Conservation (phyloP, 2,329 filamentous ascomycete genomes). For the Aspergillus pseudotamarii region DNA sequence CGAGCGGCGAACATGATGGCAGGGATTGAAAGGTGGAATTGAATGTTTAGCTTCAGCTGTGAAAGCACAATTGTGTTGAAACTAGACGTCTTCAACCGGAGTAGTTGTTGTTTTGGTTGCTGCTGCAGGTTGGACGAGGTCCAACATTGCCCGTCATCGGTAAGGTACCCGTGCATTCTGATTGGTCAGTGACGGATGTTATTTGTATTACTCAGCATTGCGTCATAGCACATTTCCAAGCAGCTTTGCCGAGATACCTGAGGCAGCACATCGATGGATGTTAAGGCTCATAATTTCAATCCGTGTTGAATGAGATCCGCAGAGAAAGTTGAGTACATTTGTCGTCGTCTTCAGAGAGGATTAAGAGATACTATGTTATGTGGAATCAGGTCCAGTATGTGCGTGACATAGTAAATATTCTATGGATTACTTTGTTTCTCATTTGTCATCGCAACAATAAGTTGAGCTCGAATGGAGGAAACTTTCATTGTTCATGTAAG, state of each 20-base stretch:
- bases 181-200: neutral
- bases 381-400: too few relatives aligned
- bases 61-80: neutral
- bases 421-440: too few relatives aligned
- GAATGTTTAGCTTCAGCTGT: neutral
- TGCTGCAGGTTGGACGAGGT: neutral
- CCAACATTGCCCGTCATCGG: neutral
- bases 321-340: too few relatives aligned
- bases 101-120: neutral
- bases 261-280: neutral
- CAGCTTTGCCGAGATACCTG: neutral
- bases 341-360: too few relatives aligned
- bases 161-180: neutral
- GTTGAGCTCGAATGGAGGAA: too few relatives aligned
- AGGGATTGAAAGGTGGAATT: neutral
- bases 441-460: too few relatives aligned
- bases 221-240: neutral
- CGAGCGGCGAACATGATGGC: conserved; percentile 42
- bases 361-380: too few relatives aligned
- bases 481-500: too few relatives aligned
- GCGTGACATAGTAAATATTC: too few relatives aligned
- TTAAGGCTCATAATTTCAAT: neutral
- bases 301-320: too few relatives aligned
- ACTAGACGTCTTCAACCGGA: neutral
- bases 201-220: neutral